A percentile compares a stretch with the other conserved stretches of the same genome.
Conservation (phyloP, 2,329 filamentous ascomycete genomes). For the Pyricularia sp. region DNA sequence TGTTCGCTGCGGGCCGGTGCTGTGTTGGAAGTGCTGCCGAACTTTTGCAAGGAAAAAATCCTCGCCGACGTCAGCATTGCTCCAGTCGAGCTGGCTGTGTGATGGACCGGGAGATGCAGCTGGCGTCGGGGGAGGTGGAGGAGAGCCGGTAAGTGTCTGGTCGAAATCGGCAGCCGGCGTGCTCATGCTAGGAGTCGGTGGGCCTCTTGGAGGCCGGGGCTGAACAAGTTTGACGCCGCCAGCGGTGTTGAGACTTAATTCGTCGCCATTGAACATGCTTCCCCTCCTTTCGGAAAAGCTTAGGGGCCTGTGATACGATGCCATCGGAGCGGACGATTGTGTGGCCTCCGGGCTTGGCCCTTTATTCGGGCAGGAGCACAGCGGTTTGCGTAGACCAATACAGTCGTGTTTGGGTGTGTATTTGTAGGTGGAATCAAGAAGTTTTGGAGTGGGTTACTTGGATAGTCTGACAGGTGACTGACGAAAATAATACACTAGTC, state of each 20-base stretch:
- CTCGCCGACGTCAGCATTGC: constrained; percentile 67
- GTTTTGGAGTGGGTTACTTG: not conserved
- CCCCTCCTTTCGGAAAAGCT: constrained; percentile 55
- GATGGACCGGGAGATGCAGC: constrained; percentile 56
- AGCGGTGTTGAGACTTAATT: constrained; percentile 42
- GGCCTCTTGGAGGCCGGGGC: constrained; percentile 41
- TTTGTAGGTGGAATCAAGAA: not conserved
- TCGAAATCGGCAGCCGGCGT: constrained; percentile 56
- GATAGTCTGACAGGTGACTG: not conserved
- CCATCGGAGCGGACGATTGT: constrained; percentile 20
- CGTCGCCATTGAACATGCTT: constrained; percentile 44
- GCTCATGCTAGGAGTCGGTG: constrained; percentile 58
- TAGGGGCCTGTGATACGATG: constrained; percentile 37
- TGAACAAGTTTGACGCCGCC: constrained; percentile 41
- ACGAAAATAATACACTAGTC: not conserved
- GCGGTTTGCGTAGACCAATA: not conserved
- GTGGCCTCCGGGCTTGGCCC: not conserved
- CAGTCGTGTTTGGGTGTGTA: not conserved
- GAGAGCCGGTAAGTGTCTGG: constrained; percentile 49
- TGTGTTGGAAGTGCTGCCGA: constrained; percentile 68
- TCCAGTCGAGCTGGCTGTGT: constrained; percentile 61
- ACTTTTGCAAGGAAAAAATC: constrained; percentile 75
- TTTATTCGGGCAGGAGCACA: not conserved
- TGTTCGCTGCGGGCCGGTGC: constrained; percentile 67
- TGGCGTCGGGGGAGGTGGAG: constrained; percentile 55